phyloP scores from a whole-genome alignment of 1,284 basidiomycete species.

The Pseudozyma sp. region DNA sequence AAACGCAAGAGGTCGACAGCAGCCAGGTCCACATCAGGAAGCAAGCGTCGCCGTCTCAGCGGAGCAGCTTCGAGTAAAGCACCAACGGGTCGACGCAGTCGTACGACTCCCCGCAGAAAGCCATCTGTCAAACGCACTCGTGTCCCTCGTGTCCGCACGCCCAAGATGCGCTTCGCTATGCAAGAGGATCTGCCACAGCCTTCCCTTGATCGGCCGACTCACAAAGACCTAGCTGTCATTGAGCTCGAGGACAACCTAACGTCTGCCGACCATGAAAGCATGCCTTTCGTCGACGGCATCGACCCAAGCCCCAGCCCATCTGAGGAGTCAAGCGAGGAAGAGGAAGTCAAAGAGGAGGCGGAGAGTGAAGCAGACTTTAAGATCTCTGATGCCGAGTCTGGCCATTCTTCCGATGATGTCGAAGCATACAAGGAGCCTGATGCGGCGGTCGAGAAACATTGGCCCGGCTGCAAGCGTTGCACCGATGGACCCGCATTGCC shows the following conservation, averaged over 20 bases:
- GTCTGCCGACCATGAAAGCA: not conserved
- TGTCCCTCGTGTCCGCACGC: not conserved
- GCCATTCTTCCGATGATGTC: conserved; percentile 14
- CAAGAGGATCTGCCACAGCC: conserved; percentile 37
- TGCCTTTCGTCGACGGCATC: conserved; percentile 27
- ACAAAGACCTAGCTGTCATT: conserved; percentile 7
- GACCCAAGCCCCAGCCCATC: conserved; percentile 11
- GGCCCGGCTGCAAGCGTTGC: conserved; percentile 40
- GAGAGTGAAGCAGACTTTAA: conserved; percentile 7
- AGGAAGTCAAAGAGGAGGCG: not conserved
- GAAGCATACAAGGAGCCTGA: conserved; percentile 25
- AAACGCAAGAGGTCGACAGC: conserved; percentile 19
- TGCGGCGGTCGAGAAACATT: conserved; percentile 30
- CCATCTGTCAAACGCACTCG: conserved; percentile 8
- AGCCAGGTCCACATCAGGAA: not conserved
- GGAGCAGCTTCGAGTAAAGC: not conserved
- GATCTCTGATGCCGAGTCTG: conserved; percentile 13
- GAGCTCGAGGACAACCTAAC: conserved; percentile 9
- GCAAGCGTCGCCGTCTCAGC: conserved; percentile 24
- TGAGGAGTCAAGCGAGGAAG: conserved; percentile 14
- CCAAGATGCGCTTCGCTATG: conserved; percentile 32
- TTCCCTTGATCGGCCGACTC: conserved; percentile 8
- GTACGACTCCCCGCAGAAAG: conserved; percentile 11
- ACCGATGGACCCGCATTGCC: conserved; percentile 29
- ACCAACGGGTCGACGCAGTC: conserved; percentile 1